Evolutionary conservation across 306 rosid genomes (phyloP).

Genomic region (Acmispon strigosus): DNA sequence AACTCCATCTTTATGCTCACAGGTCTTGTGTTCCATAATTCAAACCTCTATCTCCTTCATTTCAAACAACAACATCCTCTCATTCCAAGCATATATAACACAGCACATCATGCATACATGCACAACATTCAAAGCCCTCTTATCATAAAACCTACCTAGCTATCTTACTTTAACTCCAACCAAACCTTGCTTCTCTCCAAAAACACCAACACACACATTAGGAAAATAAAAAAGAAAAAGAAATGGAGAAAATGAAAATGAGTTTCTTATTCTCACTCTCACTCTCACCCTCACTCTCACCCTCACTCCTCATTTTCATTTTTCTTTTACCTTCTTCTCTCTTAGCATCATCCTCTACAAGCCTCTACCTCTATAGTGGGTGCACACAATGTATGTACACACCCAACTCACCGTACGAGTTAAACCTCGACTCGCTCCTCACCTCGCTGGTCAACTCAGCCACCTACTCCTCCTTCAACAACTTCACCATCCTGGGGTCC

Average conservation of each 20-base stretch:
- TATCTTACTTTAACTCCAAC: too few relatives aligned
- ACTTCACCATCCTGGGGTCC: conserved; percentile 64
- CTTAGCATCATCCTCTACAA: conserved; percentile 30
- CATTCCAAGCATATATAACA: background rate
- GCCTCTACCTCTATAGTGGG: conserved; percentile 55
- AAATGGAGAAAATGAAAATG: background rate
- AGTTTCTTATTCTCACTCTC: background rate
- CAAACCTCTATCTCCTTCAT: background rate
- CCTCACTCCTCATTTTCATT: background rate
- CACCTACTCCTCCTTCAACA: conserved; percentile 74
- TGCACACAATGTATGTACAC: conserved; percentile 66
- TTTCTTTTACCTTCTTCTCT: background rate
- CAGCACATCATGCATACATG: background rate
- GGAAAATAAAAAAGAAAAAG: background rate
- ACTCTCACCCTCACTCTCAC: background rate
- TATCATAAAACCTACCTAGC: too few relatives aligned
- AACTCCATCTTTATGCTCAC: conserved; percentile 13
- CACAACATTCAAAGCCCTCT: background rate
- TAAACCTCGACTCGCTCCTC: conserved; percentile 66
- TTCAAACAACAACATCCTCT: background rate
- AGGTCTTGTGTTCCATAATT: background rate
- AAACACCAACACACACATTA: too few relatives aligned
- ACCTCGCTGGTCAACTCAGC: conserved; percentile 86
- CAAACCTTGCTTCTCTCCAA: too few relatives aligned
- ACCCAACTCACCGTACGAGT: conserved; percentile 53